Conservation (phyloP, 2,329 filamentous ascomycete species). For the Pseudocercospora pini-densiflorae region DNA sequence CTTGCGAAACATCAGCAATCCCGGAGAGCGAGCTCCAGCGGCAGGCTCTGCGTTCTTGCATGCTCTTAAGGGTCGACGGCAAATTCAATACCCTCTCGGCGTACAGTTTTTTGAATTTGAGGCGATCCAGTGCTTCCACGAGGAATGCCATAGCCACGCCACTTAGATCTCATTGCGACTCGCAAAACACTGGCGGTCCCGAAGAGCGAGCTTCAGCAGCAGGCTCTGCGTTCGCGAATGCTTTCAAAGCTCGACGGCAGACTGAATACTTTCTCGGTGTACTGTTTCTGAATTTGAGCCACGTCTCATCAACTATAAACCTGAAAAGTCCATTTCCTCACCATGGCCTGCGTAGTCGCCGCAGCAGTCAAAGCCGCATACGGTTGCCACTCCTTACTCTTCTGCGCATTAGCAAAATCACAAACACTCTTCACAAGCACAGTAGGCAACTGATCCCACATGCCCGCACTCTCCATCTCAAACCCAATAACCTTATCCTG, state of each 20-base stretch:
- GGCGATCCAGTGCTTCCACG: too few relatives aligned
- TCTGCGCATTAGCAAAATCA: conserved; percentile 34
- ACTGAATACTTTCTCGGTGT: too few relatives aligned
- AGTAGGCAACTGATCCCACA: conserved; percentile 5
- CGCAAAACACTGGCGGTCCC: too few relatives aligned
- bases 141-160: too few relatives aligned
- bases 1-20: too few relatives aligned
- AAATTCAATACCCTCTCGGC: too few relatives aligned
- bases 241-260: neutral
- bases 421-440: conserved; percentile 30
- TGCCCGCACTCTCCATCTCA: conserved; percentile 1
- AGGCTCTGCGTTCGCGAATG: neutral
- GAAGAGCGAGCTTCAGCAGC: neutral
- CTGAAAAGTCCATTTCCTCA: conserved; percentile 5
- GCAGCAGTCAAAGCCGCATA: conserved; percentile 20
- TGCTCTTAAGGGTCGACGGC: too few relatives aligned
- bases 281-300: too few relatives aligned
- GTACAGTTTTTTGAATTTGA: too few relatives aligned
- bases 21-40: too few relatives aligned
- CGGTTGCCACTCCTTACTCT: conserved; percentile 29
- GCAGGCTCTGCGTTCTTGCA: too few relatives aligned
- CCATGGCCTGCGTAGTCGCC: neutral
- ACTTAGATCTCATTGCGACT: too few relatives aligned
- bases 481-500: conserved; percentile 4
- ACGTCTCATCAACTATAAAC: neutral